Base-by-base conservation (phyloP, 345 rosid genomes). In the Hibiscus tridactylites region DNA sequence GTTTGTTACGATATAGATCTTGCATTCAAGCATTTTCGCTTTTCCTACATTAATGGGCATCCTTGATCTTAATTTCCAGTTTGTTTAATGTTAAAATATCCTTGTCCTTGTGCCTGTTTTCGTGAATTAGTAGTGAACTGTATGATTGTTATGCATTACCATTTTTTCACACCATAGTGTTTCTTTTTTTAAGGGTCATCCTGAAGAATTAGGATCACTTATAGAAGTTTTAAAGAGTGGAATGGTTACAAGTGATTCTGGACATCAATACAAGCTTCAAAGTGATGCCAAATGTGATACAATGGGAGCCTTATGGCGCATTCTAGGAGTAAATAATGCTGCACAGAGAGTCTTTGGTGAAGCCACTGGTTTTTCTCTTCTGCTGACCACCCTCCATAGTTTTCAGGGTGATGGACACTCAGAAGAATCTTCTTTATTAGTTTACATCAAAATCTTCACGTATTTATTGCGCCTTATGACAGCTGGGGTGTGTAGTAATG, bases 251-350 rank as follows among this genome's bases (percentile, higher is more conserved):
- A 85, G 97, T 81, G 81, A 84, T 44, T 81, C 88, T 61, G 99
- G 98, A 75, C 80, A 88, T 85, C 99, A 92, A 59, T 90, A 92
- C 86, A 88, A 78, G 83, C 92, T 95, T 85, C 88, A 80, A 74
- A 85, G 80, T 83, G 94, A 90, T 82, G 96, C 99, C 71, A 90
- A 85, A 86, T 95, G 99, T 81, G 99, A 95, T 81, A 89, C 88
- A 44, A 90, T 95, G 98, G 97, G 99, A 35, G 80, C 98, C 61
- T 79, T 95, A 77, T 95, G 99, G 98, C 97, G 98, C 46, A 87
- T 95, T 79, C 73, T 95, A 76, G 96, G 97, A 66, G 86, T 81
- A 57, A 95, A 92, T 81, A 83, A 78, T 64, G 87, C 94, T 72
- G 94, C 94, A 52, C 97, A 92, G 80, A 87, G 84, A 82, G 85